Percentiles rank a stretch among this genome's conserved stretches.
phyloP scores from a whole-genome alignment of 345 rosid genomes.

The Ceriops tagal region DNA sequence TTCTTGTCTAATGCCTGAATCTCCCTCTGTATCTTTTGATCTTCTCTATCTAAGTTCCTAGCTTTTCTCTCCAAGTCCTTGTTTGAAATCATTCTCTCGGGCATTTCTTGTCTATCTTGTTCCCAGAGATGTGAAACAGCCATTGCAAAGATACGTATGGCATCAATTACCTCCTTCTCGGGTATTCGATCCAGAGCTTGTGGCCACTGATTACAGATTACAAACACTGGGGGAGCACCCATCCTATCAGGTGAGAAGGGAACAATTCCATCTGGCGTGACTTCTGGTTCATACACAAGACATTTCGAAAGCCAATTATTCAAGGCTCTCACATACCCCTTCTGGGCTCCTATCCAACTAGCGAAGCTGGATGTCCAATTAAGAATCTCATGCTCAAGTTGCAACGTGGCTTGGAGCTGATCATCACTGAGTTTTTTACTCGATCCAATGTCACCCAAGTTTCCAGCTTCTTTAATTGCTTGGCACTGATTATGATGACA shows the following conservation, averaged over 20 bases:
- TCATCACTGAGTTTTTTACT: slow-evolving; percentile 58
- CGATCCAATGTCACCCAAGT: slow-evolving; percentile 57
- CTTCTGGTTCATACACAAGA: slow-evolving; percentile 87
- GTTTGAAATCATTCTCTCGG: slow-evolving; percentile 40
- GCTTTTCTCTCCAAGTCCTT: slow-evolving; percentile 63
- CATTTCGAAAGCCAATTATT: slow-evolving; percentile 83
- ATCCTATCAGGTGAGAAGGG: slow-evolving; percentile 95
- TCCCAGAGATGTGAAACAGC: slow-evolving; percentile 78
- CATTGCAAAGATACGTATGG: slow-evolving; percentile 61
- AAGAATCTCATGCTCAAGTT: slow-evolving; percentile 73
- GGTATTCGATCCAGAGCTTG: slow-evolving; percentile 72
- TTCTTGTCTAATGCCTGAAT: slow-evolving; percentile 88
- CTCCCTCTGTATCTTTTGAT: slow-evolving; percentile 79
- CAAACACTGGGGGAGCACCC: slow-evolving; percentile 90
- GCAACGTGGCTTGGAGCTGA: slow-evolving; percentile 60
- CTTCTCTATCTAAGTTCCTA: slow-evolving; percentile 66
- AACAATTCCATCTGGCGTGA: slow-evolving; percentile 75
- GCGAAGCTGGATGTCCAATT: slow-evolving; percentile 71
- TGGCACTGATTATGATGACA: slow-evolving; percentile 81
- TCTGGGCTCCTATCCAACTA: slow-evolving; percentile 78
- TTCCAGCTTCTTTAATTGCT: slow-evolving; percentile 63
- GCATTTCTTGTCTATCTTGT: slow-evolving; percentile 61
- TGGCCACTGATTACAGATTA: slow-evolving; percentile 94
- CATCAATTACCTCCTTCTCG: slow-evolving; percentile 77
- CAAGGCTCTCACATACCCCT: slow-evolving; percentile 64